Percentiles rank a stretch among this genome's conserved stretches.
Conservation (phyloP, 2,329 filamentous ascomycete species). For the Aspergillus pseudotamarii region DNA sequence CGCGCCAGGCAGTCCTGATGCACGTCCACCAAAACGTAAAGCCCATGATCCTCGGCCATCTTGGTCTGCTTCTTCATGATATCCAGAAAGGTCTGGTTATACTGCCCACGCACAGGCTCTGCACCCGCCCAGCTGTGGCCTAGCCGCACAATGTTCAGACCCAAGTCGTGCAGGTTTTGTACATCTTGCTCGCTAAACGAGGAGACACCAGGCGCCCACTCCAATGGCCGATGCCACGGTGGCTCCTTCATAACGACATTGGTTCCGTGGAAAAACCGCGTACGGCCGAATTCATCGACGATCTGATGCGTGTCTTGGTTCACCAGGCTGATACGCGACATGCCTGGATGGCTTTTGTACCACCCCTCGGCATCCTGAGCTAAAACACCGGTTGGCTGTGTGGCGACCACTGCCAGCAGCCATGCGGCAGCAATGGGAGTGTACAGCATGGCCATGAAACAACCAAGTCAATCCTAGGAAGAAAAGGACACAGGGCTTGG, state of each 20-base stretch:
- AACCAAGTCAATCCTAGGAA: not conserved
- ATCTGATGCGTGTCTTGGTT: conserved; percentile 19
- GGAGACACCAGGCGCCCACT: conserved; percentile 18
- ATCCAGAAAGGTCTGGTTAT: conserved; percentile 19
- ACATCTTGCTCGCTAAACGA: conserved; percentile 19
- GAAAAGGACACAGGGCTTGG: not conserved
- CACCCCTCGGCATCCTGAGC: conserved; percentile 10
- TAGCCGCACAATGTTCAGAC: conserved; percentile 15
- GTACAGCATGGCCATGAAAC: not conserved
- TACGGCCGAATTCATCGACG: conserved; percentile 17
- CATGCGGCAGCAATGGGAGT: not conserved
- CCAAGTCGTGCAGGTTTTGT: conserved; percentile 17
- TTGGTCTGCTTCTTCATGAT: conserved; percentile 19
- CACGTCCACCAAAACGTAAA: conserved; percentile 19
- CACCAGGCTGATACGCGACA: conserved; percentile 16
- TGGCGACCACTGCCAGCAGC: conserved; percentile 1
- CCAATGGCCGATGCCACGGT: conserved; percentile 17
- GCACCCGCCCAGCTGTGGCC: conserved; percentile 17
- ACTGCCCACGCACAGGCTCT: conserved; percentile 15
- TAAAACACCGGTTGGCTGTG: not conserved
- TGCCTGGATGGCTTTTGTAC: conserved; percentile 15
- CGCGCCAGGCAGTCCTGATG: conserved; percentile 15
- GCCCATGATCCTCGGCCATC: conserved; percentile 17
- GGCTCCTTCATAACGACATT: conserved; percentile 22
- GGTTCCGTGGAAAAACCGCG: conserved; percentile 21